Evolutionary conservation across 768 basidiomycete species (phyloP).

Genomic region (Tricholoma saponaceum): DNA sequence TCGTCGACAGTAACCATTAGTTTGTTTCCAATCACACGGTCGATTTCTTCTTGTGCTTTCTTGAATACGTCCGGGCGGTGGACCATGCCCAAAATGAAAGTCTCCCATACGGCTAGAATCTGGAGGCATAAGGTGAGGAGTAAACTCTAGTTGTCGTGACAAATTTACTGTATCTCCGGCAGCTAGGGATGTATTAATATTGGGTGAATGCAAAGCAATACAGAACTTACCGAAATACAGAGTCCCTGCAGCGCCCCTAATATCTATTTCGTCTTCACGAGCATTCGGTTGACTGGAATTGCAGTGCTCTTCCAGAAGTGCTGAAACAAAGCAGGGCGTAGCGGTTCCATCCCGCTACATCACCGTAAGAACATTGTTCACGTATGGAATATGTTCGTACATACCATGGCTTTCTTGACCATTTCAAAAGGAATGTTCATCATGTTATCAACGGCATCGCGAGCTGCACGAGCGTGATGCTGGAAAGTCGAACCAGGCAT

Average conservation of each 20-base stretch:
- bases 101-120: conserved; percentile 23
- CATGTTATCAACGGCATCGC: conserved; percentile 42
- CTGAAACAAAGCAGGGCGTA: conserved; percentile 40
- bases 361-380: conserved; percentile 1
- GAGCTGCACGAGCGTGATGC: conserved; percentile 35
- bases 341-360: conserved; percentile 37
- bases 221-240: conserved; percentile 35
- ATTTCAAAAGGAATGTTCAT: conserved; percentile 47
- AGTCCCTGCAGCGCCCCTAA: conserved; percentile 47
- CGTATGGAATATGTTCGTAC: conserved; percentile 6
- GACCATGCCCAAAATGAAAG: conserved; percentile 47
- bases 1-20: conserved; percentile 43
- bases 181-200: conserved; percentile 15
- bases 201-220: background rate
- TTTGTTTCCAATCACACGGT: conserved; percentile 34
- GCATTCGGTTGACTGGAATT: conserved; percentile 21
- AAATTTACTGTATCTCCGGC: conserved; percentile 27
- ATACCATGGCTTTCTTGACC: conserved; percentile 46
- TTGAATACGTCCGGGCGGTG: conserved; percentile 42
- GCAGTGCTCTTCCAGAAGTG: conserved; percentile 36
- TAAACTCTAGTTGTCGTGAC: background rate
- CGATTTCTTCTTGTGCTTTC: conserved; percentile 46
- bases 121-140: conserved; percentile 44
- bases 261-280: conserved; percentile 29
- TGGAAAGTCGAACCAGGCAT: conserved; percentile 45